A percentile compares a stretch with the other conserved stretches of the same genome.
Conservation (phyloP, 352 stramenopile genomes). For the Peronospora farinosa region DNA sequence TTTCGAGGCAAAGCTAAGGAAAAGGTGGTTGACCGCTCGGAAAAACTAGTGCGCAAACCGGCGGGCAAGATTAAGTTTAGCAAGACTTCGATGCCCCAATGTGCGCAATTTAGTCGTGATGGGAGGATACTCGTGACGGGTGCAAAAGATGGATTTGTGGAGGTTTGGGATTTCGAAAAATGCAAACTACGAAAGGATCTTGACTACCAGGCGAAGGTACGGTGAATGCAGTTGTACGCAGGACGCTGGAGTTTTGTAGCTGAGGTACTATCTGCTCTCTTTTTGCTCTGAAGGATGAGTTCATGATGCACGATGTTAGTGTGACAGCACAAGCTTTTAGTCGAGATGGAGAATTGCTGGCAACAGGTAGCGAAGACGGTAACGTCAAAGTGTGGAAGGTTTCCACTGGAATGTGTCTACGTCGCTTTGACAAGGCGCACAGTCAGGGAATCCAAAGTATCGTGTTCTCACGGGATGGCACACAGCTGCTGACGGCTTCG, state of each 20-base stretch:
- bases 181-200: slow-evolving; percentile 88
- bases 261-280: background rate
- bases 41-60: slow-evolving; percentile 60
- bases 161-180: slow-evolving; percentile 91
- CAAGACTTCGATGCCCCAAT: slow-evolving; percentile 76
- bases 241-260: background rate
- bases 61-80: slow-evolving; percentile 87
- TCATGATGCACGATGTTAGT: slow-evolving; percentile 88
- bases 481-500: slow-evolving; percentile 86
- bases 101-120: slow-evolving; percentile 83
- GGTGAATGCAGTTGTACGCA: background rate
- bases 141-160: slow-evolving; percentile 92
- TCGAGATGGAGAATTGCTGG: slow-evolving; percentile 82
- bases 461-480: slow-evolving; percentile 86
- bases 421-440: slow-evolving; percentile 85
- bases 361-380: slow-evolving; percentile 80
- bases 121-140: slow-evolving; percentile 87
- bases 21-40: slow-evolving; percentile 42
- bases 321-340: slow-evolving; percentile 87
- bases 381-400: slow-evolving; percentile 92
- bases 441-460: slow-evolving; percentile 79
- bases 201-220: slow-evolving; percentile 87
- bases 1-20: slow-evolving; percentile 66
- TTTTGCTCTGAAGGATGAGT: slow-evolving; percentile 59
- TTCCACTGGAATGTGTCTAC: slow-evolving; percentile 82